phyloP scores from a whole-genome alignment of 345 rosid species.

The Aquilaria yunnanensis region DNA sequence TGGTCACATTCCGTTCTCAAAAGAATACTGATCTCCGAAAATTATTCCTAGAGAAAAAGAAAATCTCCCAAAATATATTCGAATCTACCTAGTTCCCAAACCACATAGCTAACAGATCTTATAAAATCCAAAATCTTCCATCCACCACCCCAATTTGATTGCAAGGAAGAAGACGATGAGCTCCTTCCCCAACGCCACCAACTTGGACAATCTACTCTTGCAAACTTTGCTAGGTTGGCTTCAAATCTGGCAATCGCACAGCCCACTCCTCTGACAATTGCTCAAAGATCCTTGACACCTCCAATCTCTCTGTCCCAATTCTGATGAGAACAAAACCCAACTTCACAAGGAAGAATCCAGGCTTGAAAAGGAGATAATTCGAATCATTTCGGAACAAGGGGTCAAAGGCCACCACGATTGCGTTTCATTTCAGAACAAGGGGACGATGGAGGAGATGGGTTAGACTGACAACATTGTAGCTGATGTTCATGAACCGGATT shows the following conservation, averaged over 20 bases:
- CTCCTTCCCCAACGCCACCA: constrained; percentile 45
- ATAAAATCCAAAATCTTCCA: background rate
- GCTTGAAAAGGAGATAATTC: constrained; percentile 76
- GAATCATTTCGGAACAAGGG: constrained; percentile 74
- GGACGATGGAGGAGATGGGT: constrained; percentile 41
- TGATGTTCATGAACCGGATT: too few species aligned
- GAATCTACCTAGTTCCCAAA: too few species aligned
- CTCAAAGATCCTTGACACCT: constrained; percentile 69
- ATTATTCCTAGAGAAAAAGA: too few species aligned
- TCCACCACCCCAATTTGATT: background rate
- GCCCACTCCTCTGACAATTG: constrained; percentile 50
- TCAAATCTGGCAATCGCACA: constrained; percentile 55
- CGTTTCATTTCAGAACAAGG: constrained; percentile 47
- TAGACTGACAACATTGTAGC: too few species aligned
- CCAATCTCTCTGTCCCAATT: constrained; percentile 28
- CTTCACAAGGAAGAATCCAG: constrained; percentile 69
- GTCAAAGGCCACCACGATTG: constrained; percentile 82
- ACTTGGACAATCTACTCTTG: constrained; percentile 61
- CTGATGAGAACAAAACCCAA: constrained; percentile 26
- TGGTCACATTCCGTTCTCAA: too few species aligned
- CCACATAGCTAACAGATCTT: too few species aligned
- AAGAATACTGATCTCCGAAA: too few species aligned
- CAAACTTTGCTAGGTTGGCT: constrained; percentile 78
- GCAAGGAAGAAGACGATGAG: constrained; percentile 26
- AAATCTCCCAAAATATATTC: too few species aligned